Conservation (phyloP, 768 basidiomycete genomes). For the Hericium rajendrae region DNA sequence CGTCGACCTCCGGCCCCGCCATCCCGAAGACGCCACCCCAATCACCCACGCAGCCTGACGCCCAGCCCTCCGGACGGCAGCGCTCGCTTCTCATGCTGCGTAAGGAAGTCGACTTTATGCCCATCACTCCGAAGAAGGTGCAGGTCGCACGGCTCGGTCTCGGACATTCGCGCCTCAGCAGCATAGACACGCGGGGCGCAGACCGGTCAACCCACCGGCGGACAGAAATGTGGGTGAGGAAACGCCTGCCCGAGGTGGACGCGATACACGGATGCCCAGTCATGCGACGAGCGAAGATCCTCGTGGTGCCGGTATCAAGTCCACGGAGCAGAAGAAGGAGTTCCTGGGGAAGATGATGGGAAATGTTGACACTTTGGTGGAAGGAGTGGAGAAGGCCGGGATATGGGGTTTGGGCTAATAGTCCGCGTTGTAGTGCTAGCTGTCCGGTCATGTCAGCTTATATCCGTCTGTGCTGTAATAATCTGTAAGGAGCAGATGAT, state of each 20-base stretch:
- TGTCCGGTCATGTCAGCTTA: not conserved
- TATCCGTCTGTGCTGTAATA: not conserved
- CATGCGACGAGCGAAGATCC: conserved; percentile 11
- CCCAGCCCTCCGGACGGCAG: conserved; percentile 23
- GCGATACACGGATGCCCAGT: conserved; percentile 6
- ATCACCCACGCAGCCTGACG: conserved; percentile 9
- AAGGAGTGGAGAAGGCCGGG: conserved; percentile 77
- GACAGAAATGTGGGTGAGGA: not conserved
- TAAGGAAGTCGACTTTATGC: conserved; percentile 65
- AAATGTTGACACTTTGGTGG: conserved; percentile 86
- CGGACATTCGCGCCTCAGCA: conserved; percentile 14
- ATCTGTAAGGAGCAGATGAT: no score
- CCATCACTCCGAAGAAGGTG: conserved; percentile 59
- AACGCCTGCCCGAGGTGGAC: not conserved
- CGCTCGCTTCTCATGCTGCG: conserved; percentile 55
- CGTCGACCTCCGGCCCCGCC: conserved; percentile 7
- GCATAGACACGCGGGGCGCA: conserved; percentile 8
- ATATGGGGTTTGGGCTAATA: conserved; percentile 68
- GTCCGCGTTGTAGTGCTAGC: not conserved
- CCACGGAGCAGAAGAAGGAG: conserved; percentile 78
- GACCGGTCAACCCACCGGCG: conserved; percentile 6
- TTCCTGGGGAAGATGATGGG: conserved; percentile 74
- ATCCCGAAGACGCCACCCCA: conserved; percentile 3
- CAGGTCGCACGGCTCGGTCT: conserved; percentile 24
- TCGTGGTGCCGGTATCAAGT: conserved; percentile 23